Evolutionary conservation across 139 green algal species (phyloP), one percentile per base, ranked within the genome.

Genomic region (Penium margaritaceum): DNA sequence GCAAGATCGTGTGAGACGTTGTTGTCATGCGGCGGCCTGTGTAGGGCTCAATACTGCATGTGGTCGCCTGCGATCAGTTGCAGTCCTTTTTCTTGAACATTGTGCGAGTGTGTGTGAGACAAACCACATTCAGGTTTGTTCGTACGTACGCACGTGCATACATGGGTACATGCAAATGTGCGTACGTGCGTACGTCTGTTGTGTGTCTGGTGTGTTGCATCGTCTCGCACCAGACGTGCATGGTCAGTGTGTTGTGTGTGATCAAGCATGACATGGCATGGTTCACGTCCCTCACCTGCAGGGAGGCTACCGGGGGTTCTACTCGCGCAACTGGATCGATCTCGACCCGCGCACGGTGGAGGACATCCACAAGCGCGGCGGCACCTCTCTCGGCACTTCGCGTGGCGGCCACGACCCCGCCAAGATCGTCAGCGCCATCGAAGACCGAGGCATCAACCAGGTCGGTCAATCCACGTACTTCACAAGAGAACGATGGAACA

Each of bases 401-500:
- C 83, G 94, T 0, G 94, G 93, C 1, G 93, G 92, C 1, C 87
- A 91, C 15, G 92, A 97, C 84, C 89, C 96, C 62, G 85, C 84
- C 32, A 89, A 95, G 78, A 98, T 99, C 74, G 94, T 98, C 30
- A 95, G 96, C 83, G 86, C 87, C 47, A 89, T 99, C 29, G 88
- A 96, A 81, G 89, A 96, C 85, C 90, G 88, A 84, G 95, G 90
- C 32, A 87, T 98, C 6, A 92, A 98, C 83, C 95, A 97, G 90
- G 75, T n/a, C n/a, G n/a, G n/a, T n/a, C n/a, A n/a, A n/a, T n/a
- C n/a, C n/a, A n/a, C n/a, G n/a, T n/a, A n/a, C n/a, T n/a, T n/a
- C n/a, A n/a, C n/a, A n/a, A n/a, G n/a, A n/a, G n/a, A n/a, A n/a
- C n/a, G n/a, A n/a, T n/a, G n/a, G n/a, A n/a, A n/a, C n/a, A n/a